Base-by-base conservation (phyloP, 2,329 filamentous ascomycete genomes). In the Alternaria rosae region DNA sequence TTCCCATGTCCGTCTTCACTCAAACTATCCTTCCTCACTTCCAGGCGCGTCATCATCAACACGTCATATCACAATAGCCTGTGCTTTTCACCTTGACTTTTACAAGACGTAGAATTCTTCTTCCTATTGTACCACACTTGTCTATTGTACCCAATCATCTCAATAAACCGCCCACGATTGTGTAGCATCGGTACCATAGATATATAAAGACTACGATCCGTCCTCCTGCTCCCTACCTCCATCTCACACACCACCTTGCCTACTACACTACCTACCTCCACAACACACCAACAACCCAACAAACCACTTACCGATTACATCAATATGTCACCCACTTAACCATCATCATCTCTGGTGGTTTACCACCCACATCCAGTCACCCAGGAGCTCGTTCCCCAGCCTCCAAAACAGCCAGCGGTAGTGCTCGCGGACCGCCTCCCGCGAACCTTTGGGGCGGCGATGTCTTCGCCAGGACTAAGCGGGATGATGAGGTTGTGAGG, bases 351-450 rank as follows among this genome's bases (percentile, higher is more conserved):
- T 8, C 15, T 15, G 15, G 15, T 38, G n/a, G 35, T 1, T 10
- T 38, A 0, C 35, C 35, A 38, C 9, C 41, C 17, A 43, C 41
- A 2, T 2, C 1, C 41, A 8, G 1, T 12, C n/a, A 3, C 17
- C 3, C 2, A 15, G 1, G 15, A 10, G 17, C n/a, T 12, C 2
- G 1, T 9, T 3, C 3, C n/a, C 1, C 41, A 8, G 7, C 17
- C 17, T 2, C 1, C 2, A 21, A 21, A 8, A 11, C 17, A 43
- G 17, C 10, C 17, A 1, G 41, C 41, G 17, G 20, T 1, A 43
- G 3, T 4, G 10, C 11, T 8, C 17, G 17, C 3, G 3, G 1
- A 21, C 41, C 41, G 17, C 20, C 41, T 2, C 17, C 41, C 17
- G 41, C 41, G 1, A 43, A 43, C 17, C 17, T 17, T 43, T 21